Evolutionary conservation across 352 stramenopile genomes (phyloP), one percentile per base, ranked within the genome.

Genomic region (Globisporangium rhizosaccharum): DNA sequence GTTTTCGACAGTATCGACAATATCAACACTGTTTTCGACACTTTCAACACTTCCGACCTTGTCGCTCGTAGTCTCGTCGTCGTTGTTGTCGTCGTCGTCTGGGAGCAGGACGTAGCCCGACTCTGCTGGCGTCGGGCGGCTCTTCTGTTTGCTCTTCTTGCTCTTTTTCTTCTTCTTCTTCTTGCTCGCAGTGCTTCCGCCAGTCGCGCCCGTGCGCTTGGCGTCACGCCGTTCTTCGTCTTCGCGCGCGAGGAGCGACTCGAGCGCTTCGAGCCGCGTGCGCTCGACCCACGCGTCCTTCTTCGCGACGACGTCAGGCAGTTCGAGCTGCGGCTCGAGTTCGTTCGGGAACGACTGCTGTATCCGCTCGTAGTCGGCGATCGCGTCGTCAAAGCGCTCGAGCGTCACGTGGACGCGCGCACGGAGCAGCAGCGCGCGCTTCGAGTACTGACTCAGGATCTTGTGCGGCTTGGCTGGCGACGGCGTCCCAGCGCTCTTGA

Each of bases 311-410:
- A 76, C 80, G 12, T 82, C 78, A 39, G 88, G 81, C 36, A 85
- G 62, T 33, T 93, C 84, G 37, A 90, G 63, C 66, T 93, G 84
- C 9, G 84, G 81, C n/a, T 93, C 84, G 69, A 93, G 66, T 39
- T 90, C 68, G 54, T 87, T 88, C n/a, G 79, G 67, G 46, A 74
- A 75, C 10, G 78, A 82, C 11, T 73, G 63, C 2, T 90, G 44
- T 33, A 93, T 88, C 12, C 67, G 67, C 23, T 74, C 42, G 51
- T 90, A 93, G 60, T 93, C 84, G 2, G 60, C 54, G 15, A 85
- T 75, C 1, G 83, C 83, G 2, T 61, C 68, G 20, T 91, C 78
- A 53, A 83, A 90, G 48, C 79, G 62, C 33, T 90, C 56, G 20
- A 64, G 63, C 33, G 66, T 46, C 48, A 83, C 53, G 17, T 64